Evolutionary conservation across 768 basidiomycete species (phyloP).

Genomic region (Candolleomyces aberdarensis): DNA sequence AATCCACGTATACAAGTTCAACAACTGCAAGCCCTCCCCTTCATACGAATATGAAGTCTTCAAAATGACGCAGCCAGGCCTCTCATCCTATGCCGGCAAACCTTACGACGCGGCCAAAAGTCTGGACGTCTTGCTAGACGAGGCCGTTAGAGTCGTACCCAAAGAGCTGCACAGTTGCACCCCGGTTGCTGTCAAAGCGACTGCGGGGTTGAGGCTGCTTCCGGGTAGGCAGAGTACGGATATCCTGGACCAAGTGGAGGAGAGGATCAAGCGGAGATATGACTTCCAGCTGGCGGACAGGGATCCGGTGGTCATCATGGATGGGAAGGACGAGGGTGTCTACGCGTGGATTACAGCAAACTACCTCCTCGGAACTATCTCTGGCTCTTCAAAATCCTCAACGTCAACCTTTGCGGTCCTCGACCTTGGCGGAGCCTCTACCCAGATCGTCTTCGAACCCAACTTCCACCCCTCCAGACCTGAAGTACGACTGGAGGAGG

Average conservation of each 20-base stretch:
- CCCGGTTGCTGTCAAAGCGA: slow-evolving; percentile 90
- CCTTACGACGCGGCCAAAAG: slow-evolving; percentile 74
- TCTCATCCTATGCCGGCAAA: slow-evolving; percentile 58
- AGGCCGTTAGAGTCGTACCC: slow-evolving; percentile 80
- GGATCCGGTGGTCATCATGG: slow-evolving; percentile 85
- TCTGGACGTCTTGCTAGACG: slow-evolving; percentile 75
- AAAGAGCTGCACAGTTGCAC: slow-evolving; percentile 65
- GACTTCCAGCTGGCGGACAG: slow-evolving; percentile 57
- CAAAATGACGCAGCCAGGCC: slow-evolving; percentile 74
- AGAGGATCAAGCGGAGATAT: slow-evolving; percentile 52
- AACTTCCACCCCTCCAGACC: slow-evolving; percentile 34
- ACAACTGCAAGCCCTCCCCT: slow-evolving; percentile 78
- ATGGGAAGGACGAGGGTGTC: slow-evolving; percentile 94
- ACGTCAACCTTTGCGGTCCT: slow-evolving; percentile 80
- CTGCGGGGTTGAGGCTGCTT: slow-evolving; percentile 77
- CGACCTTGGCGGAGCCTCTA: slow-evolving; percentile 95
- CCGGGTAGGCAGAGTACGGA: slow-evolving; percentile 58
- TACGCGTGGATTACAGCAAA: slow-evolving; percentile 99
- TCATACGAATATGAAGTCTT: slow-evolving; percentile 93
- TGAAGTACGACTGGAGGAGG: slow-evolving; percentile 52
- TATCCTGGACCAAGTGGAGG: slow-evolving; percentile 74
- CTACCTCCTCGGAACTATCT: slow-evolving; percentile 79
- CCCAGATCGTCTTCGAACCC: slow-evolving; percentile 97
- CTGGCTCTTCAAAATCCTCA: slow-evolving; percentile 39
- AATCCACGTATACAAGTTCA: slow-evolving; percentile 98